Evolutionary conservation across 768 basidiomycete species (phyloP), one percentile per base, ranked within the genome.

Genomic region (Panaeolus cyanescens): DNA sequence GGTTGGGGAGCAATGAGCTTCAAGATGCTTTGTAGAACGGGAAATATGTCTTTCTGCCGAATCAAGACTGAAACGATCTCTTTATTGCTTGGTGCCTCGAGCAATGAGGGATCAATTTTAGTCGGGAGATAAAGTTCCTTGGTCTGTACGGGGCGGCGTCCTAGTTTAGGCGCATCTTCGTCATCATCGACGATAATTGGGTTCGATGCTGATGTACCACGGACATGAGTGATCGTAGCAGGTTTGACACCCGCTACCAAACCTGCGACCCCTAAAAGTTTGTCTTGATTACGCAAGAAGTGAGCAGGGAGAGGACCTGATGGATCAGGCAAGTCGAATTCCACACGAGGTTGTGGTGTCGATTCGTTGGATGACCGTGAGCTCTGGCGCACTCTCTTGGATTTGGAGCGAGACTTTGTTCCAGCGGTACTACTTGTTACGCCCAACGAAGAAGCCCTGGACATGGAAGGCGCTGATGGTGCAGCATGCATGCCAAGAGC

Each of bases 121-220:
- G 62, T 32, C 70, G 70, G 36, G 53, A 56, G 62, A 15, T 34
- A 57, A 20, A 34, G 40, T 32, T 40, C 53, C 13, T 62, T 64
- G 59, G 34, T 53, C 40, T 42, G 19, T 45, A 42, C 25, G 28
- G 59, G 22, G 20, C 37, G 68, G 58, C 61, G 71, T 40, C 75
- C 70, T n/a, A 73, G 63, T 15, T 61, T 61, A 7, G 76, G 74
- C 36, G 68, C 54, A 25, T 80, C 74, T 20, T 70, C 72, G 28
- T 82, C 83, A 50, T 91, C 90, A 20, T 91, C 87, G 28, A 93
- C 75, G 2, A 92, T 79, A 39, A 93, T 92, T 0, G 91, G 90
- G 68, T 92, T 85, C 13, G 79, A 69, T 13, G 86, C 71, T 0
- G 83, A 85, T 2, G 80, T 73, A 4, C 91, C 91, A 33, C 79